Base-by-base conservation (phyloP, 1,139 yeast genomes). In the Suhomyces yuchorum region DNA sequence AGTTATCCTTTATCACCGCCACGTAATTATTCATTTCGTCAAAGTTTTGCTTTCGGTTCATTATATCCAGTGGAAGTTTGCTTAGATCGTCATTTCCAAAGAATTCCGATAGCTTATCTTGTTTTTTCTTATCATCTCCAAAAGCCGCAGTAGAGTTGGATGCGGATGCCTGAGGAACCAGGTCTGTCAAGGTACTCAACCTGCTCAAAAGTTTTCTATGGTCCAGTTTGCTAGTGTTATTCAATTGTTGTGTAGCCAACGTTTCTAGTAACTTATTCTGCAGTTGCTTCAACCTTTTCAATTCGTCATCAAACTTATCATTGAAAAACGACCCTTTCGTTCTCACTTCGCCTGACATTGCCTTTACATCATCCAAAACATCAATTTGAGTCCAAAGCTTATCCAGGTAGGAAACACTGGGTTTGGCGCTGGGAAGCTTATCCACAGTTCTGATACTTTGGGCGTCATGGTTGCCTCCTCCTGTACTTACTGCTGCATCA, bases 331-430 rank as follows among this genome's bases (percentile, higher is more conserved):
- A 80, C 37, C 80, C 81, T 50, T 73, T 75, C 26, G 68, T 58
- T 40, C 73, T 69, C 1, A 82, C 82, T 46, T 84, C 81, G 15
- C 68, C 69, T 0, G 91, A 84, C 78, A 87, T 78, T 48, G 73
- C 73, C 48, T 80, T 80, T 3, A 91, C 96, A 56, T 89, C 96
- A 56, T 89, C 93, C 51, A 92, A 72, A 1, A 88, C 88, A 59
- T 88, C 96, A 42, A 91, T 85, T 59, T 90, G 96, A 3, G 95
- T 85, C 96, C 96, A 91, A 44, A 89, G 70, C 57, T 81, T 77
- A 64, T 89, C 96, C 70, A 84, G 90, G 51, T 78, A 72, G 38
- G 84, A 78, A 12, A 78, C 80, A 47, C 72, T 70, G 5, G 87
- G 84, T 40, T 71, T 66, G 1, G 80, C 73, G 8, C 78, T 68